Percentiles rank a stretch among this genome's conserved stretches.
Evolutionary conservation across 176 grass and related monocot genomes (phyloP).

Genomic region (Eremochloa ophiuroides): DNA sequence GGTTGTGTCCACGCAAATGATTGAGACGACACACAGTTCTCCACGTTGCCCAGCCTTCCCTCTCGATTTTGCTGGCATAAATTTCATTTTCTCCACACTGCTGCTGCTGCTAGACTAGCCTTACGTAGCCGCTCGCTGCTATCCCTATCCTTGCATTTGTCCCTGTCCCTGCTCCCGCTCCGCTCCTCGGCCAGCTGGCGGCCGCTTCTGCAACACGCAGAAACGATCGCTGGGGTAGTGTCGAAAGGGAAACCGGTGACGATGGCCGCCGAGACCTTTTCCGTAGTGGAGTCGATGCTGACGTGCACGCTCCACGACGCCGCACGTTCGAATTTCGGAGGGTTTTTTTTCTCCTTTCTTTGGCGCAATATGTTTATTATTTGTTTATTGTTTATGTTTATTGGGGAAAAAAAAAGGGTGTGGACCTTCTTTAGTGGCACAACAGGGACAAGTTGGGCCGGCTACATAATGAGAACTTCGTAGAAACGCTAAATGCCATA

Average conservation of each 20-base stretch:
- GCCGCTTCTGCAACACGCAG: slow-evolving; percentile 12
- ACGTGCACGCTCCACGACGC: slow-evolving; percentile 47
- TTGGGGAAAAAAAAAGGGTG: neutral
- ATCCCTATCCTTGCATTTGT: slow-evolving; percentile 10
- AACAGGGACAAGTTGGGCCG: slow-evolving; percentile 10
- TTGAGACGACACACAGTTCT: slow-evolving; percentile 29
- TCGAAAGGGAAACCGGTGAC: slow-evolving; percentile 23
- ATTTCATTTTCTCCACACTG: slow-evolving; percentile 14
- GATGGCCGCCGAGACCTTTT: neutral
- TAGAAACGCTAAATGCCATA: slow-evolving; percentile 23
- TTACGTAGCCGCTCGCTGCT: neutral
- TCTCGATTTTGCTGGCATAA: slow-evolving; percentile 1
- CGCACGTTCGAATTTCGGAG: slow-evolving; percentile 24
- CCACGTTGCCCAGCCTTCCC: slow-evolving; percentile 21
- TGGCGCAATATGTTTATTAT: neutral
- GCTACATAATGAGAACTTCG: slow-evolving; percentile 9
- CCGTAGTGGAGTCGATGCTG: slow-evolving; percentile 51
- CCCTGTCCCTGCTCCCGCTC: slow-evolving; percentile 7
- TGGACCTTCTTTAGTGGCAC: slow-evolving; percentile 21
- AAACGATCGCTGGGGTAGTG: neutral
- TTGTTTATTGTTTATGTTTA: neutral
- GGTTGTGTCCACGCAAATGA: slow-evolving; percentile 24
- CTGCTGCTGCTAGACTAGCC: neutral
- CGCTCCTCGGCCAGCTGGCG: slow-evolving; percentile 29
- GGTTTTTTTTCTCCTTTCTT: neutral